phyloP scores from a whole-genome alignment of 2,329 filamentous ascomycete genomes.

The Epichloe sibirici region DNA sequence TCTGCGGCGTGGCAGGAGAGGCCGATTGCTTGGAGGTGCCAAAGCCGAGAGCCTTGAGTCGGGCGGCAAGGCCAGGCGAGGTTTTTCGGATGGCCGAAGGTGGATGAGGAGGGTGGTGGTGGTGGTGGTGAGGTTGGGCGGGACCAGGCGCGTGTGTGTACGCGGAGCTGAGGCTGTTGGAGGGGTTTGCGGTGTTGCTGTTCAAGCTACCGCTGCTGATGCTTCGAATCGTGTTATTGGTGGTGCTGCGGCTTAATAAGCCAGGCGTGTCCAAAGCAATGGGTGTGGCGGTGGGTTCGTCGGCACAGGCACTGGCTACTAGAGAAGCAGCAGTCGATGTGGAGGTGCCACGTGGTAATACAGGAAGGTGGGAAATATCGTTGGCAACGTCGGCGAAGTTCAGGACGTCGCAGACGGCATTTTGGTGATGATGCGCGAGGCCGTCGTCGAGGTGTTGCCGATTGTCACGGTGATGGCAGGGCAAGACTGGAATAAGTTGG shows the following conservation, averaged over 20 bases:
- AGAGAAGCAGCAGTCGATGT: slow-evolving; percentile 11
- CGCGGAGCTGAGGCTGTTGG: slow-evolving; percentile 5
- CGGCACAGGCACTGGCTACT: slow-evolving; percentile 2
- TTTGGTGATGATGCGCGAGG: not conserved
- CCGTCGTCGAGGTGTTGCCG: not conserved
- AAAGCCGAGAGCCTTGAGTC: slow-evolving; percentile 53
- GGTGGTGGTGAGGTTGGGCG: slow-evolving; percentile 11
- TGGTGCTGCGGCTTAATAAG: slow-evolving; percentile 5
- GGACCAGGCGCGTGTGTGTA: slow-evolving; percentile 14
- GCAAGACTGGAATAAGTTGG: not conserved
- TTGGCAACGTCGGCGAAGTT: slow-evolving; percentile 18
- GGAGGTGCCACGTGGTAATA: slow-evolving; percentile 16
- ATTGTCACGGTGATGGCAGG: not conserved
- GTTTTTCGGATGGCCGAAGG: slow-evolving; percentile 37
- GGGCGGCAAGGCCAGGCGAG: slow-evolving; percentile 51
- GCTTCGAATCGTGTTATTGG: slow-evolving; percentile 1
- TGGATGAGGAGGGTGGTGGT: slow-evolving; percentile 14
- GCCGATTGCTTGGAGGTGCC: slow-evolving; percentile 30
- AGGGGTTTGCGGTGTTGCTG: not conserved
- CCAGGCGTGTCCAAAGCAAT: slow-evolving; percentile 6
- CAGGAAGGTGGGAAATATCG: slow-evolving; percentile 15
- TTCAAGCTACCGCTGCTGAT: slow-evolving; percentile 4
- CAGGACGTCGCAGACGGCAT: slow-evolving; percentile 13
- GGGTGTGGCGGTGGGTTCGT: slow-evolving; percentile 1
- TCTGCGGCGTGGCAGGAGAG: slow-evolving; percentile 13